Conservation (phyloP, 805 yeast genomes). For the Yarrowia sp. region DNA sequence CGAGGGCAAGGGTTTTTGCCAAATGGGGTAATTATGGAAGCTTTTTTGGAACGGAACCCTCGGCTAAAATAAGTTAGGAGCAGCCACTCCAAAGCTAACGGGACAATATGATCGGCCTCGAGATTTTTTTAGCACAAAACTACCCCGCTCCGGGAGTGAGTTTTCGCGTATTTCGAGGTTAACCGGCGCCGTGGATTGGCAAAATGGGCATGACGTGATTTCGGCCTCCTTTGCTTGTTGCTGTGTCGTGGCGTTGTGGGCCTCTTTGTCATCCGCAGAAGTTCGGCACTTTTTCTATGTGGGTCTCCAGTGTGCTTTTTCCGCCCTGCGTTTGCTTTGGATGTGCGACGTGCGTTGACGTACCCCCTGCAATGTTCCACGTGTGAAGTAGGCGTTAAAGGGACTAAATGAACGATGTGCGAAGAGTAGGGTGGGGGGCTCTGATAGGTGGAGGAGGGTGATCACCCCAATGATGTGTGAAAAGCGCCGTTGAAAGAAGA, state of each 20-base stretch:
- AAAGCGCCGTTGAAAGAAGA: neutral
- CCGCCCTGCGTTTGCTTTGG: neutral
- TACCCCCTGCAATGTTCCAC: conserved; percentile 12
- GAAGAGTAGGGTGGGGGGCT: neutral
- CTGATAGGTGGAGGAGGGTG: neutral
- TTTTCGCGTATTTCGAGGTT: neutral
- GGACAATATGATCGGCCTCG: neutral
- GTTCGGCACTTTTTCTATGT: too few relatives aligned
- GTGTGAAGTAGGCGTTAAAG: neutral
- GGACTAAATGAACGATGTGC: neutral
- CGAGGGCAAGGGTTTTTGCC: neutral
- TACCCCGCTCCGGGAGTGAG: neutral
- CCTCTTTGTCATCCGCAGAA: too few relatives aligned
- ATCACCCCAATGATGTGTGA: too few relatives aligned
- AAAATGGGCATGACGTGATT: too few relatives aligned
- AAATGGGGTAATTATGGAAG: neutral
- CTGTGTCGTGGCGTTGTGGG: too few relatives aligned
- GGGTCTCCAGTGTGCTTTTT: neutral
- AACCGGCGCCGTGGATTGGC: too few relatives aligned
- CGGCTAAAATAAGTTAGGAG: neutral
- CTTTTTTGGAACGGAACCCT: neutral
- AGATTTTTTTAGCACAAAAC: neutral
- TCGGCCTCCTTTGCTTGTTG: too few relatives aligned
- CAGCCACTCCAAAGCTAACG: neutral
- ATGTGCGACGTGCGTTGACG: conserved; percentile 12